Evolutionary conservation across 2,329 filamentous ascomycete genomes (phyloP), one percentile per base, ranked within the genome.

Genomic region (Trichophaea hybrida): DNA sequence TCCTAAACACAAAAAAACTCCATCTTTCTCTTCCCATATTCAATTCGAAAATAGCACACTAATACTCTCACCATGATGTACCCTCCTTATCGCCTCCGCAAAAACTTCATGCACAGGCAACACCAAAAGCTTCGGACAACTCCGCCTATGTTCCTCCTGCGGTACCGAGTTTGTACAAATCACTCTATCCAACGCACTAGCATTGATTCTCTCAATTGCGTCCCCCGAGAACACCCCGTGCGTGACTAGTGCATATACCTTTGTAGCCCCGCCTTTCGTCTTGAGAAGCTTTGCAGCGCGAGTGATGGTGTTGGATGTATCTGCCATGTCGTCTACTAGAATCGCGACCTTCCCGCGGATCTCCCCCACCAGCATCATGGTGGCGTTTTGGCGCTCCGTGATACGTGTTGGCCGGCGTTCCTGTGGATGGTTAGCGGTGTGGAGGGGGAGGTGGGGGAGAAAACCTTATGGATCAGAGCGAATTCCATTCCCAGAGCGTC

Each of bases 51-150:
- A 98, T 55, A 98, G 79, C 62, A 93, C 88, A 72, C 89, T 95
- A 74, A 98, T 95, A 70, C 88, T 95, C 76, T 98, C 93, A 69
- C 93, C 93, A 73, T 97, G 90, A 74, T 98, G 93, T 61, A 97
- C 91, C 64, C 93, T 83, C 64, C 93, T 86, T 68, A 97, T 96
- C 55, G 93, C 82, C 62, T 63, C 57, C 7, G 62, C 64, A 60
- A 69, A 68, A 61, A 69, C 64, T 59, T 62, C 66, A 24, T 88
- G 88, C 62, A 97, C 83, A 70, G 97, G 91, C 63, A 98, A 75
- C 54, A 96, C 86, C 72, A 95, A 89, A 55, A 98, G 76, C 76
- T 97, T 97, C 43, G 86, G 80, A 71, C 91, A 95, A 55, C 82
- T 73, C 64, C 76, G 78, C 70, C 82, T 77, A 74, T 97, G 86